Base-by-base conservation (phyloP, 2,329 filamentous ascomycete genomes). In the Metarhizium robertsii region DNA sequence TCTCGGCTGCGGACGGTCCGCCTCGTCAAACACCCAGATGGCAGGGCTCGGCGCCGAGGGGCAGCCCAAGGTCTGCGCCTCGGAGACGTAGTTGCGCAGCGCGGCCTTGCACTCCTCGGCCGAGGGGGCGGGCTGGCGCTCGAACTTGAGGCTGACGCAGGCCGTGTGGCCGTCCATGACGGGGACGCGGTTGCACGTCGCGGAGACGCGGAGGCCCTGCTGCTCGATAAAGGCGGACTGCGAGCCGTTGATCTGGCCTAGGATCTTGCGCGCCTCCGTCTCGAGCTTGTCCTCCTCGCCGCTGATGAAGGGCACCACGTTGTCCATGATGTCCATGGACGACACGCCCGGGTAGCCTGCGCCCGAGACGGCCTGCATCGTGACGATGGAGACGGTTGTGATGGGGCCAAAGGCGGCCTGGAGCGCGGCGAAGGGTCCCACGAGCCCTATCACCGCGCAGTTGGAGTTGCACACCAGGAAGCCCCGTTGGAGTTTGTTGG, bases 401-500 rank as follows among this genome's bases (percentile, higher is more conserved):
- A 96, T 88, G 64, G 86, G 85, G 48, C 92, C 94, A 66, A 97
- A 96, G 64, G 83, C 85, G 53, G 86, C 83, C 71, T 95, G 88
- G 40, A 97, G 83, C 16, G 92, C 92, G 11, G 91, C 91, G 67
- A 96, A 92, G 29, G 94, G 94, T 60, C 96, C 95, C 58, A 96
- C 92, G 57, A 97, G 84, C 50, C 92, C 92, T 65, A 97, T 96
- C 66, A 96, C 92, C 55, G 92, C 92, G 75, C 94, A 99, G 76
- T 97, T 97, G 61, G 90, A 95, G 77, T 97, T 97, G 81, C 92
- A 97, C 58, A 96, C 90, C 42, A 97, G 76, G 76, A 97, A 96
- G 29, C 94, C 94, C 73, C 88, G 91, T 59, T 87, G 77, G 48
- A 96, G 78, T 32, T 77, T 76, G 70, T 88, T 83, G 47, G 87